Conservation (phyloP, 2,329 filamentous ascomycete genomes). For the Aspergillus fijiensis region DNA sequence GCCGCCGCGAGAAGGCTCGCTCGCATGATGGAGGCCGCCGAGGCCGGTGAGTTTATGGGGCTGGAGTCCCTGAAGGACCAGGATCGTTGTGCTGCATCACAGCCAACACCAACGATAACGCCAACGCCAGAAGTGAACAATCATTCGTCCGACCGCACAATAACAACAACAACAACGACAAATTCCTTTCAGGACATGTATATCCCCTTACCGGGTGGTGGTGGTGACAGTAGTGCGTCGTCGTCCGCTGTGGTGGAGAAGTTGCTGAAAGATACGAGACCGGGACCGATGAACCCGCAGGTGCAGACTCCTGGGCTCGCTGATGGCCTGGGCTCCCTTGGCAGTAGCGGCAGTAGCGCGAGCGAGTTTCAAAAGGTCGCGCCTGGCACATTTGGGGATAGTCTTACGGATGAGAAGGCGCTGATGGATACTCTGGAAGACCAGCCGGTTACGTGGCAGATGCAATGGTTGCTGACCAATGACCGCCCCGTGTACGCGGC, state of each 20-base stretch:
- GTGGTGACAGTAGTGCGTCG: neutral
- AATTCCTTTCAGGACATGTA: neutral
- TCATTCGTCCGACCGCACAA: too few relatives aligned
- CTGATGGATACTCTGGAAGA: neutral
- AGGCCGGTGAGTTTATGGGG: slow-evolving; percentile 44
- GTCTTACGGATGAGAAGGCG: neutral
- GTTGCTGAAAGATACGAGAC: neutral
- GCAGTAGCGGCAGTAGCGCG: neutral
- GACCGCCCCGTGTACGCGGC: slow-evolving; percentile 37
- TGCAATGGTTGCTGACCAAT: slow-evolving; percentile 28
- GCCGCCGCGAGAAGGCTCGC: slow-evolving; percentile 37
- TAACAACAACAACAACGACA: too few relatives aligned
- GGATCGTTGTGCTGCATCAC: too few relatives aligned
- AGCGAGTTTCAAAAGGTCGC: too few relatives aligned
- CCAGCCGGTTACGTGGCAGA: slow-evolving; percentile 19
- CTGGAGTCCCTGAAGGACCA: slow-evolving; percentile 35
- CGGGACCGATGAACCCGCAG: neutral
- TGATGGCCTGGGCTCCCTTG: neutral
- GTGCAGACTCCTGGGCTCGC: neutral
- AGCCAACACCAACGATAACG: too few relatives aligned
- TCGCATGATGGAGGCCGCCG: slow-evolving; percentile 46
- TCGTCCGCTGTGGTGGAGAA: neutral
- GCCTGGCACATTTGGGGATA: neutral
- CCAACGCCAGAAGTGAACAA: too few relatives aligned
- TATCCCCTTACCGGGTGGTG: neutral